Conservation (phyloP, 495 filamentous ascomycete species). For the Trichoderma asperelloides region DNA sequence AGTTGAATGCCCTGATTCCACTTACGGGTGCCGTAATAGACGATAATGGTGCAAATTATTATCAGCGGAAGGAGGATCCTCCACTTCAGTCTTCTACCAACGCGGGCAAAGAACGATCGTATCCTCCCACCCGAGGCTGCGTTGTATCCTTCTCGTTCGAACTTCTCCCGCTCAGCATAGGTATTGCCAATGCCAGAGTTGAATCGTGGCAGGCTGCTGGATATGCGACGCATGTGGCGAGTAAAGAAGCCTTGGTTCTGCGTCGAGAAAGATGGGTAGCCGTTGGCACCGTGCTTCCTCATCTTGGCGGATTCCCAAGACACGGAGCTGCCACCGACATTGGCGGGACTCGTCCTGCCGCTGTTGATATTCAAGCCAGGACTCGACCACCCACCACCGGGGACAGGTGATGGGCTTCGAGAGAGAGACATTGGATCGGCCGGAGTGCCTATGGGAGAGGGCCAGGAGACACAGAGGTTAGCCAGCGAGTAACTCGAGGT, state of each 20-base stretch:
- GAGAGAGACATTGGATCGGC: conserved; percentile 65
- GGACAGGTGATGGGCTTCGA: conserved; percentile 72
- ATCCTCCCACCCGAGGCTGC: conserved; percentile 29
- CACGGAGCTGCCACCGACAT: conserved; percentile 46
- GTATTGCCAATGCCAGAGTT: conserved; percentile 24
- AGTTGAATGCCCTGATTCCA: conserved; percentile 11
- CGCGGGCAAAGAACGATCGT: conserved; percentile 26
- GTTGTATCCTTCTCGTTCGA: conserved; percentile 39
- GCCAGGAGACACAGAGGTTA: conserved; percentile 12
- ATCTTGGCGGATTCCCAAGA: conserved; percentile 81
- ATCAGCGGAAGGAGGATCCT: conserved; percentile 48
- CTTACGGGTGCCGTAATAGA: conserved; percentile 65
- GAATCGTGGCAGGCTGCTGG: conserved; percentile 66
- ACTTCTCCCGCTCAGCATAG: conserved; percentile 73
- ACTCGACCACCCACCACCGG: conserved; percentile 79
- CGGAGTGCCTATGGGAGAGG: conserved; percentile 30
- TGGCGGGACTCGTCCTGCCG: conserved; percentile 57
- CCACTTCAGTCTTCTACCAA: conserved; percentile 45
- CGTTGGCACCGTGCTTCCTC: conserved; percentile 53
- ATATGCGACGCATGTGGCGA: conserved; percentile 66
- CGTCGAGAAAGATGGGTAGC: conserved; percentile 75
- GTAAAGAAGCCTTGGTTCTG: conserved; percentile 73
- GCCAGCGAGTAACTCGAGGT: conserved; percentile 1
- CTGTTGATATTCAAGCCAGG: conserved; percentile 66
- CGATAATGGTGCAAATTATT: conserved; percentile 51